Percentiles rank a stretch among this genome's conserved stretches.
Conservation (phyloP, 2,329 filamentous ascomycete species). For the Alternaria sp. region DNA sequence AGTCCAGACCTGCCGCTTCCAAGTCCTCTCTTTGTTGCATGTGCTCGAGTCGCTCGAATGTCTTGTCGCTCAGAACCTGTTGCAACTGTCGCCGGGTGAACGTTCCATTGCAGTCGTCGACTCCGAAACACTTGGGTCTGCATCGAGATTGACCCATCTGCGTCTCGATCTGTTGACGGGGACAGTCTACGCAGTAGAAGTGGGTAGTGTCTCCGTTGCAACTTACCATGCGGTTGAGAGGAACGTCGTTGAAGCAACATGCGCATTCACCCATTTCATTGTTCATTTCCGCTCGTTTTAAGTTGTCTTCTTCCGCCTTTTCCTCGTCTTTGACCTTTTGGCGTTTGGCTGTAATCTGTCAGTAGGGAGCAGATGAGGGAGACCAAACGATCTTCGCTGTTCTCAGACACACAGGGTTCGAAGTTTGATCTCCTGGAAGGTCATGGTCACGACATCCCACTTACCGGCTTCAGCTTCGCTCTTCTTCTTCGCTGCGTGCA, state of each 20-base stretch:
- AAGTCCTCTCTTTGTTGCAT: conserved; percentile 75
- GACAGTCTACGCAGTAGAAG: conserved; percentile 74
- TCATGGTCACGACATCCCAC: background rate
- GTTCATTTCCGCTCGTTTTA: conserved; percentile 28
- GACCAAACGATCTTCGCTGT: background rate
- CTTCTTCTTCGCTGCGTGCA: conserved; percentile 39
- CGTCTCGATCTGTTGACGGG: conserved; percentile 68
- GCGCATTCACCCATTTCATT: conserved; percentile 68
- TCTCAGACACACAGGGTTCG: background rate
- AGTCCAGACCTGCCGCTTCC: conserved; percentile 71
- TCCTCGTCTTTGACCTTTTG: conserved; percentile 29
- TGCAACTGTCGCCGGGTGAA: conserved; percentile 65
- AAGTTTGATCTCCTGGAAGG: background rate
- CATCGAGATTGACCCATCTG: conserved; percentile 74
- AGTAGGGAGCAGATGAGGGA: background rate
- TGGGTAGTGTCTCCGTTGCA: conserved; percentile 67
- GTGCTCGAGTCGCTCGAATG: conserved; percentile 68
- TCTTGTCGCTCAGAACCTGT: conserved; percentile 64
- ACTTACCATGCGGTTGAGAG: conserved; percentile 70
- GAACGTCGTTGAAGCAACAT: conserved; percentile 73
- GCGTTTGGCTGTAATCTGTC: conserved; percentile 29
- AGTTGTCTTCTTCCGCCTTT: conserved; percentile 46
- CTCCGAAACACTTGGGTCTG: conserved; percentile 73
- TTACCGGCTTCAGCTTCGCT: conserved; percentile 26
- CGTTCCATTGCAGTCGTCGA: conserved; percentile 60